Evolutionary conservation across 2,329 filamentous ascomycete species (phyloP), one percentile per base, ranked within the genome.

Genomic region (Leptographium flavum): DNA sequence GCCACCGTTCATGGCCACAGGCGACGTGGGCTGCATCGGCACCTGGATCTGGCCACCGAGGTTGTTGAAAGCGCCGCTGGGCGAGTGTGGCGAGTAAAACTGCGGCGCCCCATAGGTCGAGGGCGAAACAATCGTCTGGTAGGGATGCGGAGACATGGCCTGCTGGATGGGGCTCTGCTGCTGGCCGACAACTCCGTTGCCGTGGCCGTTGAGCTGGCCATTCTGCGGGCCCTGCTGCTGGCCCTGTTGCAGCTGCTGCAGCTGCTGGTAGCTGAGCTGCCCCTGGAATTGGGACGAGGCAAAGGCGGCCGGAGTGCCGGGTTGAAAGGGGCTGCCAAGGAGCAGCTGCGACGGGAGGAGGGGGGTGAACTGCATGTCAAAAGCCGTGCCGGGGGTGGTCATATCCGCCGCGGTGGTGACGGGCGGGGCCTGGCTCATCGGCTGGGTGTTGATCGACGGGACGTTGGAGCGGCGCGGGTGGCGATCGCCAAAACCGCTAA

Each of bases 331-430:
- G 63, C 87, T 95, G 40, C 92, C 92, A 42, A 96, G 81, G 23
- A 98, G 78, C 55, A 98, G 72, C 65, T 95, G 87, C 30, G 90
- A 96, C 31, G 92, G 92, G 32, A 98, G 77, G 53, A 98, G 74
- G 52, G 92, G 90, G 11, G 92, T 95, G 65, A 95, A 96, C 66
- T 96, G 92, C 90, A 96, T 95, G 59, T 96, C 92, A 59, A 87
- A 94, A 37, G 76, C 87, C 43, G 87, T 90, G 37, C 84, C 87
- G 15, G 92, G 88, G 22, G 84, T 90, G 53, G 83, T 73, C 76
- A 94, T 78, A 52, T 94, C 87, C 56, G 73, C 30, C 3, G 45
- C 25, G 2, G 45, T 31, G 57, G 74, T 72, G 43, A 64, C 63
- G 25, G 66, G 62, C 19, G 63, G 56, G 23, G 53, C 52, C 49